These are phyloP conservation scores for Artemisia annua DNA, from an alignment of 129 eudicot species.

Conservation along the genomic window DNA sequence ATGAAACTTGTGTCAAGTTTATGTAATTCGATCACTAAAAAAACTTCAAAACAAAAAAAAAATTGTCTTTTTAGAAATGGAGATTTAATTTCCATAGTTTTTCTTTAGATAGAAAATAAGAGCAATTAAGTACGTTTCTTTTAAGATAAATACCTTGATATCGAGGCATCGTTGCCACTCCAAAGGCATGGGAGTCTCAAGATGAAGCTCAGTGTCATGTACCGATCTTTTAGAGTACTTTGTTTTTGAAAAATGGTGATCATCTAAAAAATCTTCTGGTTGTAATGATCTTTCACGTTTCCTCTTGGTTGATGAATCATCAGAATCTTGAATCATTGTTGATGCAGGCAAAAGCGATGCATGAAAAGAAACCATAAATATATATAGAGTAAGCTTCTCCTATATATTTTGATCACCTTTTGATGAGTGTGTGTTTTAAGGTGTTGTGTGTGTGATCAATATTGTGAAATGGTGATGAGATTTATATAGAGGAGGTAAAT, in stretches of 20 bases:
- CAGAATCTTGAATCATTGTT: slow-evolving; percentile 41
- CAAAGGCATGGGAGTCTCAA: slow-evolving; percentile 65
- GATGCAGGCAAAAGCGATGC: slow-evolving; percentile 43
- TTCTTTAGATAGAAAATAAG: too few relatives aligned
- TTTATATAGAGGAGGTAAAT: slow-evolving; percentile 51
- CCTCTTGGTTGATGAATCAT: slow-evolving; percentile 54
- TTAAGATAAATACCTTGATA: slow-evolving; percentile 54
- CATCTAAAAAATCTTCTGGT: slow-evolving; percentile 27
- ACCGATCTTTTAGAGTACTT: slow-evolving; percentile 29
- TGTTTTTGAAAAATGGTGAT: slow-evolving; percentile 2
- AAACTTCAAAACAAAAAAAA: not conserved
- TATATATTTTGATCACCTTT: not conserved
- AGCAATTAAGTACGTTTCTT: not conserved
- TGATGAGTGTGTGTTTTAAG: slow-evolving; percentile 19
- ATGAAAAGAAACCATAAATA: slow-evolving; percentile 56
- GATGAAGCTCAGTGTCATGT: slow-evolving; percentile 46
- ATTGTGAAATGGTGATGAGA: slow-evolving; percentile 28
- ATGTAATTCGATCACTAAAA: slow-evolving; percentile 2
- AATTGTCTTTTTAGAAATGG: too few relatives aligned
- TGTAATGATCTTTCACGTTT: slow-evolving; percentile 38
- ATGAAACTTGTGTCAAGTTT: not conserved
- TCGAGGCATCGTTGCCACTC: slow-evolving; percentile 94
- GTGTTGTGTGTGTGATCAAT: slow-evolving; percentile 28
- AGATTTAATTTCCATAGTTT: too few relatives aligned
- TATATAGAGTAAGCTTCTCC: not conserved